These are phyloP conservation scores for Lachnellula subtilissima DNA, from an alignment of 2,329 filamentous ascomycete genomes.

Conservation along the genomic window DNA sequence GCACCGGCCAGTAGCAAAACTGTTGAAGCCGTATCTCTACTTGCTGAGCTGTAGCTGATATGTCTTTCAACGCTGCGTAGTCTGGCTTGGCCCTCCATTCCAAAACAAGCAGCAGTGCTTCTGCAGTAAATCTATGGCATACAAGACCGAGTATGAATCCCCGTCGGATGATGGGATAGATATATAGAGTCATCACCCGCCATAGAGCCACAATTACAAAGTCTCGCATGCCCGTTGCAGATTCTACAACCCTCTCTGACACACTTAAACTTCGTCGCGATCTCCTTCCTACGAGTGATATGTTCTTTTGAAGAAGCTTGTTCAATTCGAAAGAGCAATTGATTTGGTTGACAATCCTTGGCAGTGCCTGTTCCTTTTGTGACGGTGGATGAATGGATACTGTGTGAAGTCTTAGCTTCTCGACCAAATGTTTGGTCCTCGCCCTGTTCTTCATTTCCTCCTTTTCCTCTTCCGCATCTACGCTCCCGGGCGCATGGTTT, in stretches of 20 bases:
- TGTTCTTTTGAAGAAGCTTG: constrained; percentile 80
- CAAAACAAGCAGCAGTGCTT: constrained; percentile 70
- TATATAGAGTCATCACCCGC: constrained; percentile 66
- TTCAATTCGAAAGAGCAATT: constrained; percentile 95
- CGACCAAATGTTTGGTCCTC: constrained; percentile 62
- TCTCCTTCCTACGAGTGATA: constrained; percentile 74
- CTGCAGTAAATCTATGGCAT: constrained; percentile 73
- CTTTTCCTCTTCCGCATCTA: constrained; percentile 69
- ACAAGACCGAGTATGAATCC: constrained; percentile 75
- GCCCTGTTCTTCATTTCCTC: constrained; percentile 55
- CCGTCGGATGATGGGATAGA: constrained; percentile 70
- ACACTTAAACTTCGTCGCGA: constrained; percentile 84
- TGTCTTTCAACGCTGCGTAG: constrained; percentile 83
- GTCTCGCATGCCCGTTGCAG: constrained; percentile 80
- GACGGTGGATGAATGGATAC: constrained; percentile 73
- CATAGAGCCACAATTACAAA: constrained; percentile 64
- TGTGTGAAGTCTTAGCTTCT: constrained; percentile 85
- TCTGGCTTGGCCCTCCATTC: constrained; percentile 80
- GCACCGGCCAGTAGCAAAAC: constrained; percentile 98
- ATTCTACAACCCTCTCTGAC: constrained; percentile 89
- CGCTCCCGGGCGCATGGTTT: constrained; percentile 43
- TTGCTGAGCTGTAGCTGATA: constrained; percentile 94
- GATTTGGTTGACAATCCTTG: constrained; percentile 83
- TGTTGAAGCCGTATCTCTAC: constrained; percentile 95
- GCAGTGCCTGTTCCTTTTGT: constrained; percentile 74